Conservation (phyloP, 2,329 filamentous ascomycete species). For the Talaromyces sp. region DNA sequence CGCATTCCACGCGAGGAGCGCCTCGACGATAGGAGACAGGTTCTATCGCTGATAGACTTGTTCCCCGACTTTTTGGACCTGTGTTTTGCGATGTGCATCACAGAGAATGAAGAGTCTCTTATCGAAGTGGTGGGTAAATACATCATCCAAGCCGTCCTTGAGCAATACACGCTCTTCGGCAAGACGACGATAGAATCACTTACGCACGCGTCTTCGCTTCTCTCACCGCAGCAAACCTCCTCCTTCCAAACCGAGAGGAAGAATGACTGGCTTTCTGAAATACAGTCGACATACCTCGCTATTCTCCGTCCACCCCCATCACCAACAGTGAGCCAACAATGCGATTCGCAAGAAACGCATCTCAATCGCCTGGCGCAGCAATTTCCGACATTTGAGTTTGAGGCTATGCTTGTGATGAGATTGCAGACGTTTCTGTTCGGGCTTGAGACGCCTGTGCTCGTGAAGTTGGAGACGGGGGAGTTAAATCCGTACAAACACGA, state of each 20-base stretch:
- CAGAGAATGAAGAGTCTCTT: slow-evolving; percentile 27
- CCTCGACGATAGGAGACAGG: slow-evolving; percentile 16
- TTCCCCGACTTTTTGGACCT: slow-evolving; percentile 50
- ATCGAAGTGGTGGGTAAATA: slow-evolving; percentile 46
- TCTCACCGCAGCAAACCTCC: not conserved
- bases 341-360: not conserved
- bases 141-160: slow-evolving; percentile 50
- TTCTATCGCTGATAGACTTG: slow-evolving; percentile 39
- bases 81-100: slow-evolving; percentile 25
- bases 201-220: slow-evolving; percentile 27
- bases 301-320: not conserved
- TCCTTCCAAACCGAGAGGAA: not conserved
- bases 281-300: slow-evolving; percentile 1
- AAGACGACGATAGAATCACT: slow-evolving; percentile 35
- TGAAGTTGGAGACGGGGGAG: slow-evolving; percentile 51
- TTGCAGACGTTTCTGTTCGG: slow-evolving; percentile 42
- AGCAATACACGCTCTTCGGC: slow-evolving; percentile 45
- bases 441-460: slow-evolving; percentile 47
- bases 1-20: slow-evolving; percentile 27
- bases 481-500: slow-evolving; percentile 20
- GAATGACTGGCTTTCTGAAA: not conserved
- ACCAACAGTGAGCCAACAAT: not conserved
- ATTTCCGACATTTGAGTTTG: slow-evolving; percentile 36
- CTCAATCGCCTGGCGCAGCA: slow-evolving; percentile 18
- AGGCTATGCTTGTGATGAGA: slow-evolving; percentile 39